Conservation (phyloP, 2,329 filamentous ascomycete species). For the Phialocephala subalpina region DNA sequence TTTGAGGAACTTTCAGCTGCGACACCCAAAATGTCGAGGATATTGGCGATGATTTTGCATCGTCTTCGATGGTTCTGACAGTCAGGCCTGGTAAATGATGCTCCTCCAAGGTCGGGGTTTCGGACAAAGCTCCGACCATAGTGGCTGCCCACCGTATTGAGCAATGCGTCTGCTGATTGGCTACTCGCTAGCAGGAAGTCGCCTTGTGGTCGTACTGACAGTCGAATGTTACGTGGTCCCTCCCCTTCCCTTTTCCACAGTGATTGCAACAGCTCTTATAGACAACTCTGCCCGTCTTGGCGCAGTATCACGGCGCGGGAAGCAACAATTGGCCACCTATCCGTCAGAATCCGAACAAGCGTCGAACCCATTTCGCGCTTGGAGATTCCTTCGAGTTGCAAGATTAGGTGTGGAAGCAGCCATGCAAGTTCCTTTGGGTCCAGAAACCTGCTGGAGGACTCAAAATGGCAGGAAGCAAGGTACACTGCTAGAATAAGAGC, state of each 20-base stretch:
- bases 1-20: neutral
- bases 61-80: neutral
- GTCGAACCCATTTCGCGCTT: no score
- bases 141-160: neutral
- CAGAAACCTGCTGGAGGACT: no score
- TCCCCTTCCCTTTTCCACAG: neutral
- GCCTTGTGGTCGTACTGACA: neutral
- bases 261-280: neutral
- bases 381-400: no score
- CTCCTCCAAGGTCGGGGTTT: conserved; percentile 22
- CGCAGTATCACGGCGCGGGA: neutral
- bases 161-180: neutral
- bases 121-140: conserved; percentile 17
- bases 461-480: no score
- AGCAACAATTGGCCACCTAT: no score
- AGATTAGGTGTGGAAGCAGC: no score
- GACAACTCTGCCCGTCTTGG: no score
- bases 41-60: neutral
- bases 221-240: neutral
- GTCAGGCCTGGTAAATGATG: conserved; percentile 4
- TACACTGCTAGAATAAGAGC: no score
- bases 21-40: neutral
- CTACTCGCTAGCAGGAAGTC: neutral
- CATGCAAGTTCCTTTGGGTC: no score
- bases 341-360: no score